Evolutionary conservation across 345 rosid species (phyloP), one percentile per base, ranked within the genome.

Genomic region (Dimocarpus longan): DNA sequence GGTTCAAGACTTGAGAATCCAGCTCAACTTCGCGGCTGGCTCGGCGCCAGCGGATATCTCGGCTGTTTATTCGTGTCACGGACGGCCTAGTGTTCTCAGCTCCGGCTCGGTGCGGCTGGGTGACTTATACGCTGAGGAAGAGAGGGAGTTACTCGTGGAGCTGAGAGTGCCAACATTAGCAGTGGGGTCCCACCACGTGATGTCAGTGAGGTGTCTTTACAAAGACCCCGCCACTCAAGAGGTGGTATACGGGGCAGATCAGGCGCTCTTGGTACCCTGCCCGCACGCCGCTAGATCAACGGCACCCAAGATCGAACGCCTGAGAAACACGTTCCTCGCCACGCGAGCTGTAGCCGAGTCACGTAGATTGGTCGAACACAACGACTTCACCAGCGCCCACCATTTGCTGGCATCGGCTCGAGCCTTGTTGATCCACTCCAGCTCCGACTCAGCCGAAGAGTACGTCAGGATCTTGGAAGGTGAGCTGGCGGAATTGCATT

Each of bases 331-430:
- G 40, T 94, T 93, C 73, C 77, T 95, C 62, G 52, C 83, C 24
- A 92, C 91, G 0, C 88, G 95, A 26, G 98, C 98, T 5, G 75
- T 92, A 6, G 98, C 95, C 5, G 98, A 95, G 84, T 89, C 98
- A 7, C 78, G 94, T 79, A 87, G 98, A 69, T 78, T 92, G 40
- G 76, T 87, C 0, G 95, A 91, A 44, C 83, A 80, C 70, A 85
- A 82, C 16, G 97, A 95, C 65, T 85, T 83, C 64, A 87, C 88
- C 3, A 92, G 91, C 73, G 97, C 97, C 22, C 84, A 89, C 74
- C 91, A 87, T 24, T 74, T 95, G 87, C 65, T 95, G 66, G 89
- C 88, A 0, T 90, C 98, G 22, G 91, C 98, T 28, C 94, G 94
- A 70, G 92, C 91, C 9, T 79, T 95, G 75, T 76, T 95, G 73